phyloP scores from a whole-genome alignment of 768 basidiomycete species.

The Amanita pseudoporphyria region DNA sequence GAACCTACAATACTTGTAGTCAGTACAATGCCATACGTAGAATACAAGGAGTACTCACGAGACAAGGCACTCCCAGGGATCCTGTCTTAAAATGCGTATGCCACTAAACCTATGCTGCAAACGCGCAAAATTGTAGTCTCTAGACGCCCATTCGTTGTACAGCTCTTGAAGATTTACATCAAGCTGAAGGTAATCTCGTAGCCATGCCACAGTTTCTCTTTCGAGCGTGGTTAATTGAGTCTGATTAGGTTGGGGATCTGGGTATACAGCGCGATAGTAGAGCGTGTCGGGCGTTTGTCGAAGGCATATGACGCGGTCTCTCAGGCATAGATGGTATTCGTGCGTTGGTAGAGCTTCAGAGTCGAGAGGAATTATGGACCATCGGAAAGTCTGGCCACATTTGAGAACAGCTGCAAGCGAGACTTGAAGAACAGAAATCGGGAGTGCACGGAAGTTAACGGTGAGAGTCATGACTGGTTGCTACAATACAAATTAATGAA shows the following conservation, averaged over 20 bases:
- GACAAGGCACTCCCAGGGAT: conserved; percentile 92
- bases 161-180: conserved; percentile 59
- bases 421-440: conserved; percentile 57
- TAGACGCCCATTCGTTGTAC: conserved; percentile 65
- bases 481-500: not conserved
- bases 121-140: conserved; percentile 67
- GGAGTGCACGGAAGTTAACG: conserved; percentile 51
- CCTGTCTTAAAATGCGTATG: conserved; percentile 82
- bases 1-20: conserved; percentile 44
- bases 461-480: conserved; percentile 15
- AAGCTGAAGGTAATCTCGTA: conserved; percentile 87
- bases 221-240: conserved; percentile 29
- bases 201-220: conserved; percentile 62
- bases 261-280: conserved; percentile 65
- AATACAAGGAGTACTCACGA: conserved; percentile 51
- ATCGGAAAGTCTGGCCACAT: conserved; percentile 83
- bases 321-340: conserved; percentile 75
- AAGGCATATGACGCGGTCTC: conserved; percentile 77
- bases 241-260: conserved; percentile 30
- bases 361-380: conserved; percentile 45
- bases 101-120: conserved; percentile 63
- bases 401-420: conserved; percentile 70
- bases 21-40: not conserved
- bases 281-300: conserved; percentile 60
- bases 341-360: conserved; percentile 8